Evolutionary conservation across 2,329 filamentous ascomycete genomes (phyloP).

Genomic region (Penicillium sp.): DNA sequence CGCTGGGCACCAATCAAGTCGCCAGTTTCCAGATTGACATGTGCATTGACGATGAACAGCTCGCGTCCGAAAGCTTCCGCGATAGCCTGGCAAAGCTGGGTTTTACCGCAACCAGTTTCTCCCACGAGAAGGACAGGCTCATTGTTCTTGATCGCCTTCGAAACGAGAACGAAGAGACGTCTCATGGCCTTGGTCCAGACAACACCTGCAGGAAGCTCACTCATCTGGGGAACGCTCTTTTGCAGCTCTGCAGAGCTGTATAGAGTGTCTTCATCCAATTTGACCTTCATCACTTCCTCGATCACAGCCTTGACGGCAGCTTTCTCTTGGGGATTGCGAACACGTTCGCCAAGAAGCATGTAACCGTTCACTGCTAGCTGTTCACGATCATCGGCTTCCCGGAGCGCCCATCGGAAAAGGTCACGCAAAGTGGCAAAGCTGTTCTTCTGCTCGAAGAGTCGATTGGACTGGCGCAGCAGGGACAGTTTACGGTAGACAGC

Average conservation of each 20-base stretch:
- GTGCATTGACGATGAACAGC: conserved; percentile 89
- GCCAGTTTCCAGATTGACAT: conserved; percentile 96
- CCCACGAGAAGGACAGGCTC: conserved; percentile 93
- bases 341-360: conserved; percentile 92
- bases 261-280: conserved; percentile 67
- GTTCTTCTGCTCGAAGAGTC: conserved; percentile 94
- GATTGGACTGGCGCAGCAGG: conserved; percentile 78
- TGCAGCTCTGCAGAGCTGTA: conserved; percentile 63
- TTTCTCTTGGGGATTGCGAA: conserved; percentile 85
- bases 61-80: conserved; percentile 73
- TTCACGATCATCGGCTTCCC: conserved; percentile 78
- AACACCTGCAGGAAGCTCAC: conserved; percentile 48
- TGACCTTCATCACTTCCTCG: conserved; percentile 83
- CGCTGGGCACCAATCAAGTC: conserved; percentile 95
- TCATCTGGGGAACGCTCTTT: conserved; percentile 50
- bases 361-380: conserved; percentile 89
- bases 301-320: conserved; percentile 80
- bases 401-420: conserved; percentile 88
- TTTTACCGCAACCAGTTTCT: conserved; percentile 97
- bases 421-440: conserved; percentile 96
- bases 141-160: conserved; percentile 77
- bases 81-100: conserved; percentile 88
- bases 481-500: conserved; percentile 92
- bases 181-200: conserved; percentile 97
- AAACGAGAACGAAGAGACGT: conserved; percentile 83